Evolutionary conservation across 208 protist species (phyloP), one percentile per base, ranked within the genome.

Genomic region (Jaenimonas drosophilae): DNA sequence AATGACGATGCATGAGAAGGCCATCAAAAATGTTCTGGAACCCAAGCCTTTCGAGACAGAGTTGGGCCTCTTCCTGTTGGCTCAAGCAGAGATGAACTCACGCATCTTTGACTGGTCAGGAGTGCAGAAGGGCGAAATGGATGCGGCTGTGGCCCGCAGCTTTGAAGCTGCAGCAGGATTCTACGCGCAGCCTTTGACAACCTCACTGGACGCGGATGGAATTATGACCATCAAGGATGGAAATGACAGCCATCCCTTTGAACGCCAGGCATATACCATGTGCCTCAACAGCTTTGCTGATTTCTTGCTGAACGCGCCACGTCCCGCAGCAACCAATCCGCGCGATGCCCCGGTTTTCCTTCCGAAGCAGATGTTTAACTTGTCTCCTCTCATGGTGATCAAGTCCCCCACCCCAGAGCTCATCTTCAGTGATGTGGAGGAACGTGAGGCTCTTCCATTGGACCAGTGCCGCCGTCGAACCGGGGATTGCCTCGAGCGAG

Each of bases 341-440:
- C 73, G 65, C 49, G 79, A 85, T 42, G 49, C 29, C 12, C 76
- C 83, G 4, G 83, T 91, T 4, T 91, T 91, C 33, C 72, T 91
- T 11, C 61, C 78, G 1, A 64, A 81, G 40, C 79, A 92, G 36
- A 24, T 70, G 6, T 92, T 89, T 41, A 76, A 64, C n/a, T 47
- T 64, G 9, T 81, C 74, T 48, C 68, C 84, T 16, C 53, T 88
- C 6, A 31, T 67, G 14, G 71, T 60, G 11, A 72, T 81, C 19
- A 49, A 43, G n/a, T 76, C 68, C 20, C 70, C 77, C 5, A 9
- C 31, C 7, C 82, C 79, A 2, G 60, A 77, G 33, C 36, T 76
- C 24, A 81, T 88, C 21, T 87, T 70, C 60, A 44, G 65, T 6
- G 69, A 83, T 49, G 50, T 70, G 14, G 43, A 44, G 16, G 45